Base-by-base conservation (phyloP, 225 moss, liverwort and hornwort species). In the Sphagnum contortum region DNA sequence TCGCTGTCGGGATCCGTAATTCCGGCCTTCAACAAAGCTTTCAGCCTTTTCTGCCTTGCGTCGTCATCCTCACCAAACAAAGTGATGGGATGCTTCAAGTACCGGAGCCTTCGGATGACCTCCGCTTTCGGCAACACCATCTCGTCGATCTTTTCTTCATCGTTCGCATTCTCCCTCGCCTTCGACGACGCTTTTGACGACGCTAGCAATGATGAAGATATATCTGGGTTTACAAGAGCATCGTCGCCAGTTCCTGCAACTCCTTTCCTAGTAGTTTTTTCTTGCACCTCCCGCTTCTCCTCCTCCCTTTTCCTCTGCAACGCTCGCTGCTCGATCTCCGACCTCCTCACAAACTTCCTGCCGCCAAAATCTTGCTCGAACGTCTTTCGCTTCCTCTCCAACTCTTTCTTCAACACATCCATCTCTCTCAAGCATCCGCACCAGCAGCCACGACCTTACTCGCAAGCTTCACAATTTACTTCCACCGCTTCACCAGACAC, bases 61-160 rank as follows among this genome's bases (percentile, higher is more conserved):
- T 72, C 74, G 69, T 98, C 98, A 69, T 98, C 93, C 75, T 98
- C 93, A 9, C 87, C 93, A 29, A 89, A 98, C 3, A 91, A 70
- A 46, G 93, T 98, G 53, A 98, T 80, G 9, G 91, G 93, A 65
- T 87, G 87, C 72, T 93, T 92, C 70, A 93, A 72, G 64, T 87
- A 83, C 2, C 98, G 89, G 62, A 98, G 67, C 63, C 93, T 77
- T 71, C 93, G 85, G 59, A 93, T 89, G 55, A 98, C 91, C 71
- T 93, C 98, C 12, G 71, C 74, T 73, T 78, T 91, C 3, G 71
- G 77, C 57, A 91, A 75, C 47, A 80, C 88, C 74, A 88, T 75
- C 72, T 91, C 94, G 8, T 73, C 89, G 5, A 83, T 66, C 67
- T 69, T 74, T 66, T 87, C 86, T 68, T 83, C 93, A 56, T 84